Base-by-base conservation (phyloP, 192 early-diverging fungal genomes). In the Phlyctochytrium bullatum region DNA sequence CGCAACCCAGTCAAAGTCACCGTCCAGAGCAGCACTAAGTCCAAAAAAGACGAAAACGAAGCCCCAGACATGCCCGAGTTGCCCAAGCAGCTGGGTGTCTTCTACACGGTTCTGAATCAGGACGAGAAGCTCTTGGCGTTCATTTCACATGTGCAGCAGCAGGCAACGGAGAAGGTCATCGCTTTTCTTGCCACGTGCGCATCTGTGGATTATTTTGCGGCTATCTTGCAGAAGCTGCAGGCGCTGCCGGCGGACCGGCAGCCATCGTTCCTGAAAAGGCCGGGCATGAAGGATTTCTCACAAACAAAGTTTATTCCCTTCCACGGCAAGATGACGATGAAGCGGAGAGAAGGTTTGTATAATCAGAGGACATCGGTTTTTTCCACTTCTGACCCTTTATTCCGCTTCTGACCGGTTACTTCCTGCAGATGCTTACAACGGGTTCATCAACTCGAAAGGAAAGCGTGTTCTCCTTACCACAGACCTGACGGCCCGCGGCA, bases 101-200 rank as follows among this genome's bases (percentile, higher is more conserved):
- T 61, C 10, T 97, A 93, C 58, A 76, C 94, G 50, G 69, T 95
- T 0, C 87, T 89, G 56, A 79, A 89, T 47, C 88, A 91, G 2
- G 86, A 91, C 30, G 89, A 93, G 68, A 98, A 97, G 73, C 69
- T 93, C 36, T 47, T 20, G 40, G 78, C 86, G 2, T 86, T 90
- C 69, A 60, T 98, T 1, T 65, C 89, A 29, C 88, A 89, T 51
- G 67, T 94, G 24, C 78, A 81, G 34, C 34, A 28, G 28, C 75
- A 77, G 66, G 73, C 65, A 1, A 59, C 62, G 24, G 83, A 88
- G 57, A 88, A 89, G 63, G 98, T 96, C 40, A 97, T 99, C 50
- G 83, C 97, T 16, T 99, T 98, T 68, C 94, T 98, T 68, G 86
- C 90, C n/a, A 97, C 95, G 0, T 95, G 97, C 64, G 93, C 95